phyloP scores from a whole-genome alignment of 1,284 basidiomycete species.

The Pseudozyma hubeiensis region DNA sequence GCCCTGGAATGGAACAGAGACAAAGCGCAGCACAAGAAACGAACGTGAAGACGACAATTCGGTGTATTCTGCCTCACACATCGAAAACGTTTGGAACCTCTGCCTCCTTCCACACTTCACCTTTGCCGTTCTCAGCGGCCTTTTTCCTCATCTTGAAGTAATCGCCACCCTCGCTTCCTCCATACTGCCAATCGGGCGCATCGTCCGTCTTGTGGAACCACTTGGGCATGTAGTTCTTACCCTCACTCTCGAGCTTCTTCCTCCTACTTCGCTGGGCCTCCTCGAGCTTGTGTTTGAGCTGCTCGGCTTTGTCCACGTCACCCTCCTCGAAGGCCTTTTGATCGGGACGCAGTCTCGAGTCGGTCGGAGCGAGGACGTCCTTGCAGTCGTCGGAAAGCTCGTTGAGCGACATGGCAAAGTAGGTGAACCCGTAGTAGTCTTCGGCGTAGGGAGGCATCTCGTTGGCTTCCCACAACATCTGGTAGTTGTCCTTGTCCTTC shows the following conservation, averaged over 20 bases:
- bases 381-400: constrained; percentile 73
- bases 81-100: constrained; percentile 40
- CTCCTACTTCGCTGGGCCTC: constrained; percentile 71
- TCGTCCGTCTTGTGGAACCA: constrained; percentile 63
- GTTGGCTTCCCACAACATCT: constrained; percentile 64
- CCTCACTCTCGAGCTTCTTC: constrained; percentile 69
- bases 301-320: constrained; percentile 80
- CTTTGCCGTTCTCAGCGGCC: constrained; percentile 14
- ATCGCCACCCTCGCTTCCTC: constrained; percentile 48
- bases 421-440: constrained; percentile 67
- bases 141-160: constrained; percentile 51
- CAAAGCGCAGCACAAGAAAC: no score
- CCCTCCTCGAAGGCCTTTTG: constrained; percentile 87
- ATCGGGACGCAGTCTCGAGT: constrained; percentile 86
- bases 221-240: constrained; percentile 38
- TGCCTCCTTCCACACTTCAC: constrained; percentile 21
- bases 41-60: no score
- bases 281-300: constrained; percentile 80
- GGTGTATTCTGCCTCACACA: constrained; percentile 9
- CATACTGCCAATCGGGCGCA: constrained; percentile 59
- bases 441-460: constrained; percentile 62
- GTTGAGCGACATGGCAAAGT: constrained; percentile 68
- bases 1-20: no score
- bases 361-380: constrained; percentile 80
- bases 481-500: constrained; percentile 62